Evolutionary conservation across 176 grass and related monocot genomes (phyloP).

Genomic region (Ensete glaucum): DNA sequence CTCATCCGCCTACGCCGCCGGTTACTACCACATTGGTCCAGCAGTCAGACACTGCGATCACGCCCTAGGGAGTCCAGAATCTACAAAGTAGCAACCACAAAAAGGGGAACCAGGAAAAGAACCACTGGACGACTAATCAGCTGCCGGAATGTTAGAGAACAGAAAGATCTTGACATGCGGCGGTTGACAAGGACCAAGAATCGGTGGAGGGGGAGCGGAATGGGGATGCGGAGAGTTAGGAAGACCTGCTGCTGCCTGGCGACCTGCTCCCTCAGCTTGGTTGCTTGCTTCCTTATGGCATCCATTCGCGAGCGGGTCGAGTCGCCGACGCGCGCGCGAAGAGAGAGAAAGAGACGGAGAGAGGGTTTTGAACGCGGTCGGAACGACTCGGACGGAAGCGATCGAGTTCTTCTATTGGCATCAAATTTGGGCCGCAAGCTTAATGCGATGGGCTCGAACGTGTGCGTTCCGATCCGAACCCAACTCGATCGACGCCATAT

Average conservation of each 20-base stretch:
- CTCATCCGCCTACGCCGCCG: too few species aligned
- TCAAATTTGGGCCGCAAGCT: too few species aligned
- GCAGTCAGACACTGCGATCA: not conserved
- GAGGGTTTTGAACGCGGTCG: too few species aligned
- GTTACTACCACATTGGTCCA: not conserved
- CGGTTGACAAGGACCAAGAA: not conserved
- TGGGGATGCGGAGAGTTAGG: not conserved
- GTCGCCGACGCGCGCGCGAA: not conserved
- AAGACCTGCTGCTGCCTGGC: constrained; percentile 6
- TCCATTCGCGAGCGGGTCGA: not conserved
- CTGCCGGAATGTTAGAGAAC: not conserved
- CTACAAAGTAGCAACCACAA: not conserved
- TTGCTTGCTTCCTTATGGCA: constrained; percentile 6
- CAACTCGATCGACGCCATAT: too few species aligned
- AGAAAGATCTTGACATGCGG: not conserved
- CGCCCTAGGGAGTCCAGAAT: not conserved
- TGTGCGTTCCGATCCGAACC: too few species aligned
- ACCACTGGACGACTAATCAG: not conserved
- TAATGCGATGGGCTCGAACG: too few species aligned
- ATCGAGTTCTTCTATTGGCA: too few species aligned
- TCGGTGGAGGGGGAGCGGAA: not conserved
- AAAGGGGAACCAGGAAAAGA: not conserved
- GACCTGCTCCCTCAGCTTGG: constrained; percentile 11
- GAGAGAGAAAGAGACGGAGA: not conserved
- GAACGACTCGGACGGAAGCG: too few species aligned